phyloP scores from a whole-genome alignment of 169 alveolate species.

The Plasmodium berghei region DNA sequence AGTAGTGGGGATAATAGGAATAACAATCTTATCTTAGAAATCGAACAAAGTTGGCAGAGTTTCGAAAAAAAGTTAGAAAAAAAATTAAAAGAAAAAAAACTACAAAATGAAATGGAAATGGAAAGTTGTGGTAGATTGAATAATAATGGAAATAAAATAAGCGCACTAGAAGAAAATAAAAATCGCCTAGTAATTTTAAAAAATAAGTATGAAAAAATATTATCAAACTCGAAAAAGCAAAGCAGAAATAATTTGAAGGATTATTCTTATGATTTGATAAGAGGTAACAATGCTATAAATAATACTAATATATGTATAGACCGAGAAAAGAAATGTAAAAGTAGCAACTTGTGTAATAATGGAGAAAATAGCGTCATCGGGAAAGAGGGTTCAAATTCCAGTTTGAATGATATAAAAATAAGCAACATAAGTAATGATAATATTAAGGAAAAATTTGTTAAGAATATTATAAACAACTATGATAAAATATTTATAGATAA shows the following conservation, averaged over 20 bases:
- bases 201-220: slow-evolving; percentile 46
- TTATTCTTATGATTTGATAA: neutral
- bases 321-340: too few relatives aligned
- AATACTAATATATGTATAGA: neutral
- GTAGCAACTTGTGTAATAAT: too few relatives aligned
- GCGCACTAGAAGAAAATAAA: slow-evolving; percentile 71
- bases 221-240: slow-evolving; percentile 30
- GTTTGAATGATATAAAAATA: too few relatives aligned
- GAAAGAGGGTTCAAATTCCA: too few relatives aligned
- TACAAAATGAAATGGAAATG: neutral
- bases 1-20: neutral
- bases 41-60: slow-evolving; percentile 69
- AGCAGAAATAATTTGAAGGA: neutral
- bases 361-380: too few relatives aligned
- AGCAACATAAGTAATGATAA: neutral
- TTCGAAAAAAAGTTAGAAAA: slow-evolving; percentile 68
- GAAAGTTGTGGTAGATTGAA: neutral
- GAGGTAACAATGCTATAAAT: neutral
- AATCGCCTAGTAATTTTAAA: slow-evolving; percentile 40
- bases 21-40: slow-evolving; percentile 15
- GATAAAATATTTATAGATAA: neutral
- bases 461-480: neutral
- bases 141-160: slow-evolving; percentile 2
- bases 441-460: neutral
- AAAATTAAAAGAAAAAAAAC: slow-evolving; percentile 17